Conservation (phyloP, 2,329 filamentous ascomycete genomes). For the Penicillium psychrosexuale region DNA sequence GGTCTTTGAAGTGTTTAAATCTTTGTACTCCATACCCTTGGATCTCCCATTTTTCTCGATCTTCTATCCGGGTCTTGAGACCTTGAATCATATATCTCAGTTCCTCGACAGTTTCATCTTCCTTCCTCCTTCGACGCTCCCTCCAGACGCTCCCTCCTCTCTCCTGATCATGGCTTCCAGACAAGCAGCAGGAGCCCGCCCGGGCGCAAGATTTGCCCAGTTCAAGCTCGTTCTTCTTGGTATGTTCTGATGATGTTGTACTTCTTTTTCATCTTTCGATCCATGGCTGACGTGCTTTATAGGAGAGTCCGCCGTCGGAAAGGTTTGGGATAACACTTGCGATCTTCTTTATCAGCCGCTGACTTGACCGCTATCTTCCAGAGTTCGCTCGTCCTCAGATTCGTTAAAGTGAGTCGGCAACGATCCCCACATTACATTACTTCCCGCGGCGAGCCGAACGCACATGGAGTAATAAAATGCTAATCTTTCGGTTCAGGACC, state of each 20-base stretch:
- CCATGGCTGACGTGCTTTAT: conserved; percentile 23
- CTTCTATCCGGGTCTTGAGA: conserved; percentile 2
- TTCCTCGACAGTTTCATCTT: background rate
- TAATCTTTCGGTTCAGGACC: conserved; percentile 62
- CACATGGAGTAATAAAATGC: background rate
- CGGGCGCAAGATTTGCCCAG: conserved; percentile 84
- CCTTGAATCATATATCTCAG: background rate
- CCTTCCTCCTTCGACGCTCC: conserved; percentile 3
- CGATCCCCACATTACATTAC: background rate
- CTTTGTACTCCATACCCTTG: conserved; percentile 5
- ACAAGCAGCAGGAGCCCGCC: conserved; percentile 67
- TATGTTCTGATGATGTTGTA: conserved; percentile 48
- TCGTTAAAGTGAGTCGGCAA: conserved; percentile 78
- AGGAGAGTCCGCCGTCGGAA: conserved; percentile 99
- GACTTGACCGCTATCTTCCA: conserved; percentile 45
- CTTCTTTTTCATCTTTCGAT: background rate
- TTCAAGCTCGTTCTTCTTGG: conserved; percentile 98
- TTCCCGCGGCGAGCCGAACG: background rate
- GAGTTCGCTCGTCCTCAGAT: conserved; percentile 96
- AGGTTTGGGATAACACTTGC: conserved; percentile 56
- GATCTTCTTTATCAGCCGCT: conserved; percentile 23
- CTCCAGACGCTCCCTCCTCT: conserved; percentile 6
- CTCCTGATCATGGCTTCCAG: conserved; percentile 70
- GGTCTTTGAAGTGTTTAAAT: background rate
- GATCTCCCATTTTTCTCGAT: conserved; percentile 12